Evolutionary conservation across 2,329 filamentous ascomycete species (phyloP).

Genomic region (Metarhizium album): DNA sequence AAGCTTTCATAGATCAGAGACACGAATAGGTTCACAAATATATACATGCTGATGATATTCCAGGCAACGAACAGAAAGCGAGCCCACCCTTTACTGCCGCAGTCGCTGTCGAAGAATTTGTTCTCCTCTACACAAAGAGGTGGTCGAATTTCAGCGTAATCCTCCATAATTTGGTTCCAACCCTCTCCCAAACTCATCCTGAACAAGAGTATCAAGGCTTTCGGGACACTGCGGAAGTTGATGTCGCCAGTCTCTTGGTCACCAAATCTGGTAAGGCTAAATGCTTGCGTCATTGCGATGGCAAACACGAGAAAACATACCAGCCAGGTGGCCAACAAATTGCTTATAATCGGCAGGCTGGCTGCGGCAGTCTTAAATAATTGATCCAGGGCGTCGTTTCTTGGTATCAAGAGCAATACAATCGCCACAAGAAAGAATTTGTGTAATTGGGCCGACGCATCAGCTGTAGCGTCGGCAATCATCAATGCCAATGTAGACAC

Average conservation of each 20-base stretch:
- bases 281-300: slow-evolving; percentile 91
- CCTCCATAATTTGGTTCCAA: slow-evolving; percentile 96
- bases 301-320: slow-evolving; percentile 94
- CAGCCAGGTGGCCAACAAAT: slow-evolving; percentile 91
- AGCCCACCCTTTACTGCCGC: slow-evolving; percentile 83
- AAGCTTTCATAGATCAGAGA: slow-evolving; percentile 99
- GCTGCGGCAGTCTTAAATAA: slow-evolving; percentile 97
- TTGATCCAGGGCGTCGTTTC: slow-evolving; percentile 94
- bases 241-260: slow-evolving; percentile 61
- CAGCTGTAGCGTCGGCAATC: slow-evolving; percentile 47
- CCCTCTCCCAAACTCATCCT: slow-evolving; percentile 88
- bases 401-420: slow-evolving; percentile 79
- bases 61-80: slow-evolving; percentile 83
- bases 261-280: slow-evolving; percentile 86
- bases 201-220: slow-evolving; percentile 87
- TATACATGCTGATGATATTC: slow-evolving; percentile 99
- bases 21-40: slow-evolving; percentile 96
- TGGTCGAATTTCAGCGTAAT: slow-evolving; percentile 70
- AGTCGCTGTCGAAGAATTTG: slow-evolving; percentile 80
- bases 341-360: slow-evolving; percentile 80
- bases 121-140: slow-evolving; percentile 67
- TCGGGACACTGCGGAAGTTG: slow-evolving; percentile 90
- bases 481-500: slow-evolving; percentile 67
- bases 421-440: slow-evolving; percentile 91
- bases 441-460: slow-evolving; percentile 67